Base-by-base conservation (phyloP, 257 asterid genomes). In the Solanum pennellii region DNA sequence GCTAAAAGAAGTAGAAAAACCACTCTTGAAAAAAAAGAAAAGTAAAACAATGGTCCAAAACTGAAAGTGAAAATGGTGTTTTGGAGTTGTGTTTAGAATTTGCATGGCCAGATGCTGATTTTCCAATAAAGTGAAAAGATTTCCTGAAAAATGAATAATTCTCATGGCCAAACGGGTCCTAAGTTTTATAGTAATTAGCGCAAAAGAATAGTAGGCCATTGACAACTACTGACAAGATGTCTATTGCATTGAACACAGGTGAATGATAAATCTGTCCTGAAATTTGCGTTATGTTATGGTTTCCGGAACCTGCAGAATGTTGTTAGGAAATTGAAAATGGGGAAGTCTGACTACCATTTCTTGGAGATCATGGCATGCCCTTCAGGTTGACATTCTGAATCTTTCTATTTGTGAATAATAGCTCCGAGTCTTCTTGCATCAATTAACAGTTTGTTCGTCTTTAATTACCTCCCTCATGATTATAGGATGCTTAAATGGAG, bases 351-450 rank as follows among this genome's bases (percentile, higher is more conserved):
- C 72, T 97, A 97, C 87, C 95, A 97, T 60, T 97, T 91, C 88
- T 72, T 97, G 93, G 99, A 97, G 95, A 95, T 97, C 84, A 97
- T 97, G 99, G 99, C 99, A 20, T 97, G 99, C 89, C 99, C 99
- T 86, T 97, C 99, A 85, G 99, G 99, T 86, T 86, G 87, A 35
- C n/a, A 23, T 59, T 65, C 31, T 84, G 75, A 44, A 60, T 41
- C 77, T 72, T 49, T 79, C 69, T 80, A 16, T 49, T 80, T 47
- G 68, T 47, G 69, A 29, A 47, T 80, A 49, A 49, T 31, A 29
- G 62, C 85, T 47, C 69, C 3, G 44, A 80, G 62, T 69, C 85
- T 80, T 20, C 85, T 47, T 79, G 66, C 69, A 27, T 80, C 85
- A 47, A 27, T 47, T 29, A 29, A 80, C 44, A 29, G 27, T 80